A percentile compares a stretch with the other conserved stretches of the same genome.
These are phyloP conservation scores for Galerina sulciceps DNA, from an alignment of 768 basidiomycete species.

Conservation along the genomic window DNA sequence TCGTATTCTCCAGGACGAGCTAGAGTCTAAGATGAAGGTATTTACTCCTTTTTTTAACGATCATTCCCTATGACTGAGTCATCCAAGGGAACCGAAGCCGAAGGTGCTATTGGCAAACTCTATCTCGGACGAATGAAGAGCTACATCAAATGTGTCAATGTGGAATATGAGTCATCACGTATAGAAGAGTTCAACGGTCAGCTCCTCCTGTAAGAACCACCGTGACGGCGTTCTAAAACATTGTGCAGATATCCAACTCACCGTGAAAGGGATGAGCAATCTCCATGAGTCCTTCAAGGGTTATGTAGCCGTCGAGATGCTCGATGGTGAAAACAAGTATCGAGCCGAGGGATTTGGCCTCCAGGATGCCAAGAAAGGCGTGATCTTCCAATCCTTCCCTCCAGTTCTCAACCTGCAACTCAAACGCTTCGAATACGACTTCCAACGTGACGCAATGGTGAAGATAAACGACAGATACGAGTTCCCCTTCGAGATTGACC, in stretches of 20 bases:
- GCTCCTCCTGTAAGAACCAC: slow-evolving; percentile 1
- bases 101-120: slow-evolving; percentile 91
- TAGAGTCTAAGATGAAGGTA: slow-evolving; percentile 99
- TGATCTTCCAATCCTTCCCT: slow-evolving; percentile 97
- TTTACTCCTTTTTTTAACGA: neutral
- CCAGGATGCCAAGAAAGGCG: slow-evolving; percentile 98
- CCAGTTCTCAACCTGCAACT: slow-evolving; percentile 97
- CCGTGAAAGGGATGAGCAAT: slow-evolving; percentile 98
- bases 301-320: slow-evolving; percentile 94
- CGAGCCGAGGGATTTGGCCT: slow-evolving; percentile 95
- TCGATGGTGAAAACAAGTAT: slow-evolving; percentile 99
- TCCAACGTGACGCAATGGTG: slow-evolving; percentile 98
- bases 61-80: neutral
- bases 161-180: slow-evolving; percentile 93
- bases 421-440: slow-evolving; percentile 98
- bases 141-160: slow-evolving; percentile 98
- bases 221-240: slow-evolving; percentile 6
- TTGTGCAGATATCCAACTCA: slow-evolving; percentile 88
- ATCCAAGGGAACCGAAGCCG: slow-evolving; percentile 86
- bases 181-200: slow-evolving; percentile 96
- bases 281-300: slow-evolving; percentile 96
- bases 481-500: slow-evolving; percentile 98
- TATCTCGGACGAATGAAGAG: slow-evolving; percentile 99
- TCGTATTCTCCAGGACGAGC: slow-evolving; percentile 93
- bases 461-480: slow-evolving; percentile 99